Evolutionary conservation across 345 rosid genomes (phyloP).

Genomic region (Trapa incisa): DNA sequence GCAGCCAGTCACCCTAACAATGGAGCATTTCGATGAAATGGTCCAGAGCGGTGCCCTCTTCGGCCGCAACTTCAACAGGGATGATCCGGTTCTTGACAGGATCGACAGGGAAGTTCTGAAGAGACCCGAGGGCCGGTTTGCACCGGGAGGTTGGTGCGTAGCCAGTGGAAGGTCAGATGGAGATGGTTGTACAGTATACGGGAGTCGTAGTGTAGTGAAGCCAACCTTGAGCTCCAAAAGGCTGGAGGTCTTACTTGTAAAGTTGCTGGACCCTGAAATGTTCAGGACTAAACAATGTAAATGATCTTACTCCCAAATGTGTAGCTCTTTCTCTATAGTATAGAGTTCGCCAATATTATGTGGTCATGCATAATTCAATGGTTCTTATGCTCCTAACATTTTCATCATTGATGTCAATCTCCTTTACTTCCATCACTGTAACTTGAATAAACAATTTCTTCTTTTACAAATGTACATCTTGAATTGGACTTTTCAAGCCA

Average conservation of each 20-base stretch:
- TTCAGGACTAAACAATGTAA: conserved; percentile 78
- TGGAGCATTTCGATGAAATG: conserved; percentile 57
- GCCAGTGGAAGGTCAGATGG: conserved; percentile 8
- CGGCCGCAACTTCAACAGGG: conserved; percentile 56
- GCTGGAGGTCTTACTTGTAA: conserved; percentile 59
- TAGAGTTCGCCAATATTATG: too few relatives aligned
- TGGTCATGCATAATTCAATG: too few relatives aligned
- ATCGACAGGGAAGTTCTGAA: conserved; percentile 51
- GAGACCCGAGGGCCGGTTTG: conserved; percentile 24
- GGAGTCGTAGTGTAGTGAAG: conserved; percentile 39
- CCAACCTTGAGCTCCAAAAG: conserved; percentile 49
- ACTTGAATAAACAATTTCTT: too few relatives aligned
- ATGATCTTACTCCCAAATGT: conserved; percentile 8
- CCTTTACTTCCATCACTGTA: too few relatives aligned
- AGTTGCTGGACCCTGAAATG: conserved; percentile 53
- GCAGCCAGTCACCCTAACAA: conserved; percentile 38
- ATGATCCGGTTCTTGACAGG: conserved; percentile 44
- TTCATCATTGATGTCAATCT: too few relatives aligned
- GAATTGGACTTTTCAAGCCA: background rate
- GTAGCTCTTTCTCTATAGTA: too few relatives aligned
- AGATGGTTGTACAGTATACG: conserved; percentile 10
- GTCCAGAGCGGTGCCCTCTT: conserved; percentile 82
- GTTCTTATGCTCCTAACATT: too few relatives aligned
- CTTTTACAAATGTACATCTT: too few relatives aligned
- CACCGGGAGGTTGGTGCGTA: conserved; percentile 54